Evolutionary conservation across 345 rosid species (phyloP).

Genomic region (Moricandia moricandioides): DNA sequence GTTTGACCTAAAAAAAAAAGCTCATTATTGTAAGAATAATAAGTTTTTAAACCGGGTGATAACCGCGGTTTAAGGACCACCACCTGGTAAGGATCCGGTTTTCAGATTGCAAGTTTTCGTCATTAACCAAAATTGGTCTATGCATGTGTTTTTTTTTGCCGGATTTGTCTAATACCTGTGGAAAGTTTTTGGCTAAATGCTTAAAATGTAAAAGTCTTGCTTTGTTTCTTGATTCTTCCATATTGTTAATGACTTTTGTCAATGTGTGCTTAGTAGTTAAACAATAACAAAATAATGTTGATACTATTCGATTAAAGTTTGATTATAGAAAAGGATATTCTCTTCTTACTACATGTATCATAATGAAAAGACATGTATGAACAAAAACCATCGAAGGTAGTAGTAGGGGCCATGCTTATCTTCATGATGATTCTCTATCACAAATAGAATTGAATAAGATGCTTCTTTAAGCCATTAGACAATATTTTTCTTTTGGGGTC

Average conservation of each 20-base stretch:
- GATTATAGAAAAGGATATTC: slow-evolving; percentile 12
- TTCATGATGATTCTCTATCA: slow-evolving; percentile 32
- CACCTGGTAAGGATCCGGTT: slow-evolving; percentile 28
- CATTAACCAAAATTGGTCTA: slow-evolving; percentile 16
- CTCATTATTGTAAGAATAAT: not conserved
- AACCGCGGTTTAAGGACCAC: slow-evolving; percentile 34
- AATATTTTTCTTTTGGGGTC: not conserved
- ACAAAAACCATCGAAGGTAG: slow-evolving; percentile 18
- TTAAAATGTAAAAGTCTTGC: not conserved
- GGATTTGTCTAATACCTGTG: slow-evolving; percentile 27
- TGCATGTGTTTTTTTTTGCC: slow-evolving; percentile 24
- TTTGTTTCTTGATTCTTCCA: not conserved
- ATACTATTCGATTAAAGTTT: slow-evolving; percentile 9
- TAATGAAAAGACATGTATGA: slow-evolving; percentile 23
- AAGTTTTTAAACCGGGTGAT: slow-evolving; percentile 22
- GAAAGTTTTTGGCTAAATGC: slow-evolving; percentile 22
- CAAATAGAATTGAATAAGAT: slow-evolving; percentile 14
- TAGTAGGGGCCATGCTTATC: slow-evolving; percentile 33
- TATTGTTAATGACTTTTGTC: slow-evolving; percentile 10
- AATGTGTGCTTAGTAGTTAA: slow-evolving; percentile 16
- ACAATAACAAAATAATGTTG: slow-evolving; percentile 11
- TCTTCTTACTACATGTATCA: not conserved
- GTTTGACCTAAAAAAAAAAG: slow-evolving; percentile 42
- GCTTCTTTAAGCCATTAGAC: slow-evolving; percentile 14
- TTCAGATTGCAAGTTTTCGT: slow-evolving; percentile 14